A percentile compares a stretch with the other conserved stretches of the same genome.
phyloP scores from a whole-genome alignment of 768 basidiomycete species.

The Phylloporus arenicola region DNA sequence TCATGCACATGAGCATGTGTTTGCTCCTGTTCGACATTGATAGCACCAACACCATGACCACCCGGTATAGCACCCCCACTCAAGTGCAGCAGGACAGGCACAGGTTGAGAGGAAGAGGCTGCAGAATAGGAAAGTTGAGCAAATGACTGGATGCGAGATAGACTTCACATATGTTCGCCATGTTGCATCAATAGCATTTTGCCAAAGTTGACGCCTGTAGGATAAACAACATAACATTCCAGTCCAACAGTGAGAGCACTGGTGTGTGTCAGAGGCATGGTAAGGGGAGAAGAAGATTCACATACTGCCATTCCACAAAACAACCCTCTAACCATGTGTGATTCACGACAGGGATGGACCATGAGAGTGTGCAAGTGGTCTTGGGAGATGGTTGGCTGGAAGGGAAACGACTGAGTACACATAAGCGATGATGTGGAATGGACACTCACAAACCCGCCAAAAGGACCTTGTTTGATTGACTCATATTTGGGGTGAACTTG shows the following conservation, averaged over 20 bases:
- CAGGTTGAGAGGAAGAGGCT: constrained; percentile 8
- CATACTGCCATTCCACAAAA: constrained; percentile 65
- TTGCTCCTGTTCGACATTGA: constrained; percentile 22
- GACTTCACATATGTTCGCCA: constrained; percentile 10
- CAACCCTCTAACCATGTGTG: constrained; percentile 92
- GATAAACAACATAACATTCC: constrained; percentile 66
- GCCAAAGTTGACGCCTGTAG: constrained; percentile 62
- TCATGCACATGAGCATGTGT: background rate
- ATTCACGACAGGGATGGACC: constrained; percentile 85
- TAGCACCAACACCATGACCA: constrained; percentile 23
- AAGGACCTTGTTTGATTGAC: constrained; percentile 65
- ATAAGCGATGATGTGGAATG: background rate
- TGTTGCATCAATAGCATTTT: constrained; percentile 29
- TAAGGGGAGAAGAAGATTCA: background rate
- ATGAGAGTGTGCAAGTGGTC: constrained; percentile 64
- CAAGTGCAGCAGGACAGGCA: background rate
- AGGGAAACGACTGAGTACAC: background rate
- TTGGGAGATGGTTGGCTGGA: constrained; percentile 46
- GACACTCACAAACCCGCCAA: constrained; percentile 75
- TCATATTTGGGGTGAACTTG: constrained; percentile 78
- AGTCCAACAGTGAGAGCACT: constrained; percentile 52
- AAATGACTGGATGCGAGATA: background rate
- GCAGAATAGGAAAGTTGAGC: background rate
- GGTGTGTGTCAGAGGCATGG: background rate
- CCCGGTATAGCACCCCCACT: constrained; percentile 27